Percentiles rank a stretch among this genome's conserved stretches.
Evolutionary conservation across 768 basidiomycete species (phyloP).

Genomic region (Leccinum truebloodii): DNA sequence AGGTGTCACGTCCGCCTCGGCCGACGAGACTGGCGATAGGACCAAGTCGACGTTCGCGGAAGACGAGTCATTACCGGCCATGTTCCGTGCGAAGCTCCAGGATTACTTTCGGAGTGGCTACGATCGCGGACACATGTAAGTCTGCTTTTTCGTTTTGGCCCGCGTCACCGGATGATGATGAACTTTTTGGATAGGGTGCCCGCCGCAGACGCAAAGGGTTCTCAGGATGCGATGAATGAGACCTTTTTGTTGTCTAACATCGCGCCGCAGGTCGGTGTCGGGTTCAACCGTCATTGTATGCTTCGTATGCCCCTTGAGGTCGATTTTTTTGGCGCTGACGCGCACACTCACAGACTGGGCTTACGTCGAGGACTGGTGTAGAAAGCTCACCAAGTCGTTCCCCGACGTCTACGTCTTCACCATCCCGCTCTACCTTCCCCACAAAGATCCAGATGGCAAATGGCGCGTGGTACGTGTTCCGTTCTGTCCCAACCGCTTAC

Average conservation of each 20-base stretch:
- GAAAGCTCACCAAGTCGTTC: slow-evolving; percentile 83
- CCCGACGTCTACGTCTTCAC: slow-evolving; percentile 98
- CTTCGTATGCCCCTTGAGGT: background rate
- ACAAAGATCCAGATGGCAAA: slow-evolving; percentile 83
- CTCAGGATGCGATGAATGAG: slow-evolving; percentile 94
- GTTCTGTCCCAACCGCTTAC: background rate
- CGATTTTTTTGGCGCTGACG: background rate
- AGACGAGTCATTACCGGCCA: slow-evolving; percentile 72
- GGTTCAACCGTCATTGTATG: slow-evolving; percentile 95
- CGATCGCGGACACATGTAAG: slow-evolving; percentile 97
- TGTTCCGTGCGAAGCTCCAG: slow-evolving; percentile 81
- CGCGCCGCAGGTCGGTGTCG: slow-evolving; percentile 96
- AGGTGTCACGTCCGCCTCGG: slow-evolving; percentile 30
- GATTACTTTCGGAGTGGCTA: slow-evolving; percentile 95
- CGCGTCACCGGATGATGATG: background rate
- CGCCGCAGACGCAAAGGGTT: slow-evolving; percentile 91
- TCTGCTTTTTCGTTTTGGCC: slow-evolving; percentile 9
- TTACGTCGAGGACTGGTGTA: slow-evolving; percentile 94
- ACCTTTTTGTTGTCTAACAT: slow-evolving; percentile 95
- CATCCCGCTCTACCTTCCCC: slow-evolving; percentile 93
- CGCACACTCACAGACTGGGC: slow-evolving; percentile 75
- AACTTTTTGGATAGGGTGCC: slow-evolving; percentile 65
- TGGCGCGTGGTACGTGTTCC: slow-evolving; percentile 81
- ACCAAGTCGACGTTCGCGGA: slow-evolving; percentile 79
- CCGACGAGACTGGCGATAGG: slow-evolving; percentile 60